Conservation (phyloP, 805 yeast genomes). For the Clavispora asparagi region DNA sequence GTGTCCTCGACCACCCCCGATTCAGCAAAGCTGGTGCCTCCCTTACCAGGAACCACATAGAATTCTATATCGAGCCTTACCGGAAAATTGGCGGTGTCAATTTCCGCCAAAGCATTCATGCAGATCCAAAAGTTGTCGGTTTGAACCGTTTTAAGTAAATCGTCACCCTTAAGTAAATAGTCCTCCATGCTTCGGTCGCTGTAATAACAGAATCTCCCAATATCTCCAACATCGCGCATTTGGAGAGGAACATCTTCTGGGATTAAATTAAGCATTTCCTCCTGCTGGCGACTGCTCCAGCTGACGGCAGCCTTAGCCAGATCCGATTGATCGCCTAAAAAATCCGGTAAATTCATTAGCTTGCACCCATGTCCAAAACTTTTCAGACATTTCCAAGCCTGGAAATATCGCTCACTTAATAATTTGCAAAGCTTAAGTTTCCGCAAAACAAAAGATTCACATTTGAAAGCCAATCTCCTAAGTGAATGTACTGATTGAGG, state of each 20-base stretch:
- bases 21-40: not conserved
- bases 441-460: conserved; percentile 3
- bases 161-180: conserved; percentile 5
- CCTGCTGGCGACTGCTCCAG: conserved; percentile 9
- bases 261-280: conserved; percentile 3
- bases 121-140: conserved; percentile 16
- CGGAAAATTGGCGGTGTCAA: not conserved
- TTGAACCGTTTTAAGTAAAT: conserved; percentile 13
- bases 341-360: not conserved
- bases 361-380: conserved; percentile 3
- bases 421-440: conserved; percentile 8
- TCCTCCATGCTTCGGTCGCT: conserved; percentile 7
- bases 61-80: not conserved
- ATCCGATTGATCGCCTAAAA: conserved; percentile 3
- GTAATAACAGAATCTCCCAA: conserved; percentile 5
- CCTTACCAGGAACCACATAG: not conserved
- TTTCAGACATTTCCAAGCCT: conserved; percentile 14
- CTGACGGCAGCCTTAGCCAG: conserved; percentile 4
- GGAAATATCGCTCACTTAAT: conserved; percentile 12
- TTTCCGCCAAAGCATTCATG: not conserved
- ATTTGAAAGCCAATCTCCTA: not conserved
- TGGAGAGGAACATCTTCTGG: conserved; percentile 5
- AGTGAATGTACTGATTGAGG: not conserved
- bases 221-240: conserved; percentile 1
- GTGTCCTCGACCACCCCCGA: not conserved